phyloP scores from a whole-genome alignment of 2,329 filamentous ascomycete species.

The Emergomyces orientalis region DNA sequence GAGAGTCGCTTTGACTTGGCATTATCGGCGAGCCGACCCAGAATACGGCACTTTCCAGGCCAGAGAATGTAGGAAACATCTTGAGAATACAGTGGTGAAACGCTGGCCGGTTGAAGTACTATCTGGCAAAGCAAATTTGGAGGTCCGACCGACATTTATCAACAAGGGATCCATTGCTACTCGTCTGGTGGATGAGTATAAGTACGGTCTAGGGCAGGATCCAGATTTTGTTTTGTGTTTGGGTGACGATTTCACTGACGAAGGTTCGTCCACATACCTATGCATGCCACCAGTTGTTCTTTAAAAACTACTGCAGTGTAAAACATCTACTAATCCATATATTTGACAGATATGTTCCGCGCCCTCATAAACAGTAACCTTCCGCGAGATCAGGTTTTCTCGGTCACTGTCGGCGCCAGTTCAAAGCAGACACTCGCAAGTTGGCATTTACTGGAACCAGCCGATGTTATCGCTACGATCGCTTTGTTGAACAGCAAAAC shows the following conservation, averaged over 20 bases:
- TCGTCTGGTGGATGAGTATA: constrained; percentile 65
- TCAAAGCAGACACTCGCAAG: constrained; percentile 84
- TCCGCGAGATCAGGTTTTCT: constrained; percentile 63
- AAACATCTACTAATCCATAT: constrained; percentile 13
- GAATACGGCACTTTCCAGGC: constrained; percentile 75
- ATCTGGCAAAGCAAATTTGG: constrained; percentile 91
- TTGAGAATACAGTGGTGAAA: constrained; percentile 65
- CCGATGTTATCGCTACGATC: constrained; percentile 68
- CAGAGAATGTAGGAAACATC: constrained; percentile 67
- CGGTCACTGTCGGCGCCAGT: constrained; percentile 82
- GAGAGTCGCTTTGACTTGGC: constrained; percentile 90
- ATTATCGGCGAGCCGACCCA: constrained; percentile 85
- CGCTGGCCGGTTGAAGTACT: constrained; percentile 92
- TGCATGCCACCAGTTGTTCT: not conserved
- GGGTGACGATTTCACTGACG: constrained; percentile 94
- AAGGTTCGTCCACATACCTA: constrained; percentile 52
- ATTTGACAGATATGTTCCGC: constrained; percentile 63
- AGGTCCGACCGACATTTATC: constrained; percentile 92
- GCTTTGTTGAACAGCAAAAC: constrained; percentile 43
- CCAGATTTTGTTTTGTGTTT: constrained; percentile 84
- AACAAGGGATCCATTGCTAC: constrained; percentile 97
- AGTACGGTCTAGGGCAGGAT: constrained; percentile 43
- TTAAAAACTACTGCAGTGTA: not conserved
- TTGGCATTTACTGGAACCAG: constrained; percentile 82
- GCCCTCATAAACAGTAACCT: constrained; percentile 54